Evolutionary conservation across 164 flowering plant genomes (phyloP).

Genomic region (Magnolia officinalis): DNA sequence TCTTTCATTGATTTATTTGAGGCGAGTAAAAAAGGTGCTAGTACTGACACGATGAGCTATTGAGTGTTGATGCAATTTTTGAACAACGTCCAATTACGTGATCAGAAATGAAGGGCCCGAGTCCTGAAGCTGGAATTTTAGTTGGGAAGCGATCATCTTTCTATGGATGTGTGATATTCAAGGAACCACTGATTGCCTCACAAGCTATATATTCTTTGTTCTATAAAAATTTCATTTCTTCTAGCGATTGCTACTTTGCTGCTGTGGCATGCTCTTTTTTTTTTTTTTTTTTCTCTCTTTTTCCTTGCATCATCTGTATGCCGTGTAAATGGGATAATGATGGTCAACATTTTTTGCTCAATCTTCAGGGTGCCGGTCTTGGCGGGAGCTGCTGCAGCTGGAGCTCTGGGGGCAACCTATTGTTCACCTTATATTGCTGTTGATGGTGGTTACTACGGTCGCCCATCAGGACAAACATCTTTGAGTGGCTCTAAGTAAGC

Average conservation of each 20-base stretch:
- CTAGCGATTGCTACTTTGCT: not conserved
- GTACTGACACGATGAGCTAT: too few relatives aligned
- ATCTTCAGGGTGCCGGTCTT: conserved; percentile 74
- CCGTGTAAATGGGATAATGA: not conserved
- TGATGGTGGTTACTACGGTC: conserved; percentile 74
- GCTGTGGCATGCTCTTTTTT: not conserved
- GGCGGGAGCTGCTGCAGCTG: conserved; percentile 90
- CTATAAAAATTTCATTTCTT: not conserved
- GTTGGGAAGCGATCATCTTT: not conserved
- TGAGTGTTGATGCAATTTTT: too few relatives aligned
- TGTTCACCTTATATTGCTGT: conserved; percentile 75
- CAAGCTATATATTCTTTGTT: not conserved
- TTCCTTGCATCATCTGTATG: not conserved
- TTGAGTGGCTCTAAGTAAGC: conserved; percentile 54
- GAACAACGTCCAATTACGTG: too few relatives aligned
- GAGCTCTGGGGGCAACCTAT: conserved; percentile 71
- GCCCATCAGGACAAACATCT: conserved; percentile 63
- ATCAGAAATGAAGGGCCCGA: too few relatives aligned
- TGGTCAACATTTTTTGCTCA: not conserved
- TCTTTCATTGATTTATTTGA: too few relatives aligned
- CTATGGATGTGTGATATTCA: not conserved
- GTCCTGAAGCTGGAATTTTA: too few relatives aligned
- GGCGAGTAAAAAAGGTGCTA: too few relatives aligned
- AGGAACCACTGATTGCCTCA: not conserved
- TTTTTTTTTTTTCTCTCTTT: not conserved